Base-by-base conservation (phyloP, 345 rosid species). In the Hypericum perforatum region DNA sequence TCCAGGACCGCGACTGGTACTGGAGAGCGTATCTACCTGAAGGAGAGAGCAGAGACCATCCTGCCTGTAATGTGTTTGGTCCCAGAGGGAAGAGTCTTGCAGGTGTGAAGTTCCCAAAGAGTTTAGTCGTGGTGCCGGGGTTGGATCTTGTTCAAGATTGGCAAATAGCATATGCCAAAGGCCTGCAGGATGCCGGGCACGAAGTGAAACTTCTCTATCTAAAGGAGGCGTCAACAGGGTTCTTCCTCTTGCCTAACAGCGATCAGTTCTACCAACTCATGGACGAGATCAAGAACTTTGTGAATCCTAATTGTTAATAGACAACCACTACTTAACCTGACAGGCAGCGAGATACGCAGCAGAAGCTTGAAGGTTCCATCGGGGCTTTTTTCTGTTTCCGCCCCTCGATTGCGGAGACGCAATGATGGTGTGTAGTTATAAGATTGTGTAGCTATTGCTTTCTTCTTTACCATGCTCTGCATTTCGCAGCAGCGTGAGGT, bases 31-130 rank as follows among this genome's bases (percentile, higher is more conserved):
- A 52, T 58, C 63, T 92, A 4, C 96, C 98, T 0, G 79, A 76
- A 58, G 96, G 95, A 22, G 95, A 88, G 57, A 88, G 81, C 16
- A 76, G 98, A 55, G 86, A 88, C 60, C 98, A 92, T 58, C 96
- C 91, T 3, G 98, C 98, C 5, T 85, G 94, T 59, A 92, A 92
- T 52, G 85, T 95, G 2, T 88, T 92, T 41, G 98, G 98, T 5
- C 96, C 91, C 0, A 58, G 86, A n/a, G 88, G 90, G 3, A 65
- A 65, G 45, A 66, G 56, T 49, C 61, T 87, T 0, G 11, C 70
- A 48, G 80, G 78, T 9, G 58, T 83, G 6, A 58, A 65, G 46
- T 88, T 92, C 44, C 86, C 98, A 0, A 92, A 83, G 65, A 92
- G 96, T 64, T 82, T 92, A 0, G 85, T 92, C 0, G 90, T 80